Evolutionary conservation across 2,329 filamentous ascomycete genomes (phyloP).

Genomic region (Graphiopsis chlorocephala): DNA sequence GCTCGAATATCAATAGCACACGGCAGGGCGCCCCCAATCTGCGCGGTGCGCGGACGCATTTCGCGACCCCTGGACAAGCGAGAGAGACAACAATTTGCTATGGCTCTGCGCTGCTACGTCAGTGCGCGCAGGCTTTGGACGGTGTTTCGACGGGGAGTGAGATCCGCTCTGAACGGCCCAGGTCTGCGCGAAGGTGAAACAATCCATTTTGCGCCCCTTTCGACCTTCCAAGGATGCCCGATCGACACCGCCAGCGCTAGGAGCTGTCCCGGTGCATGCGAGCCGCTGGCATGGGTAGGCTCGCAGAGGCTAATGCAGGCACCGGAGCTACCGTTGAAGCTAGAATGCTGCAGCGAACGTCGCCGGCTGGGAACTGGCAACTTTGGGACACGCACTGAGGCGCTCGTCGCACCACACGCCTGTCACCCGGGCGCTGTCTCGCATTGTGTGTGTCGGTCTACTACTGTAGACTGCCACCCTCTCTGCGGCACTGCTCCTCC

Average conservation of each 20-base stretch:
- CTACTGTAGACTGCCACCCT: no score
- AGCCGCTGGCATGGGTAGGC: not conserved
- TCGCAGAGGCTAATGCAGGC: constrained; percentile 2
- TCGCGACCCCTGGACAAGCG: constrained; percentile 15
- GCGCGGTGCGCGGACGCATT: constrained; percentile 11
- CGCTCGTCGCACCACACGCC: not conserved
- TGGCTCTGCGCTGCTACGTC: constrained; percentile 7
- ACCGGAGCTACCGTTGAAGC: constrained; percentile 1
- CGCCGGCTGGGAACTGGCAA: no score
- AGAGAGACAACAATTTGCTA: constrained; percentile 15
- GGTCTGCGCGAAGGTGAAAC: constrained; percentile 12
- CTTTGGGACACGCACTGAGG: not conserved
- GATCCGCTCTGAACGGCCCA: not conserved
- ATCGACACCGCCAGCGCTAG: constrained; percentile 1
- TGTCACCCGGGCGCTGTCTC: constrained; percentile 7
- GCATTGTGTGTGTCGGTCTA: no score
- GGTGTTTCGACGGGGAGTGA: constrained; percentile 12
- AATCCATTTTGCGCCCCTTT: constrained; percentile 12
- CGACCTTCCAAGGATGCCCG: not conserved
- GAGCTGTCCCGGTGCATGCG: not conserved
- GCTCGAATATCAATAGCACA: not conserved
- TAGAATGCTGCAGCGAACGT: constrained; percentile 10
- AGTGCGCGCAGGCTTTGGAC: constrained; percentile 13
- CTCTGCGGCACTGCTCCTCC: not conserved
- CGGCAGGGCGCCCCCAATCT: constrained; percentile 10